phyloP scores from a whole-genome alignment of 2,329 filamentous ascomycete genomes.

The Fusarium verticillioides region DNA sequence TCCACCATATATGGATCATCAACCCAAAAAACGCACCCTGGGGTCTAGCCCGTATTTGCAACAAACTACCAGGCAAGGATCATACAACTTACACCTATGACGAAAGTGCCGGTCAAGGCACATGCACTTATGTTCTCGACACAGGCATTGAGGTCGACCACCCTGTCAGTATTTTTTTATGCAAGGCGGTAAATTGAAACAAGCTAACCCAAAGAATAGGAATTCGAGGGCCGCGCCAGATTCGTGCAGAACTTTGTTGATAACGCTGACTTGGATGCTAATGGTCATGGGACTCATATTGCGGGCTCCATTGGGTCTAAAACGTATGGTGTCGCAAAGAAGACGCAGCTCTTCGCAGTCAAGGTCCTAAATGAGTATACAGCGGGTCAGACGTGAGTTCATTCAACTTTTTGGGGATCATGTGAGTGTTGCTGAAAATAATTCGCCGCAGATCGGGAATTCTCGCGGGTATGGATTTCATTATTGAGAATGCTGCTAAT shows the following conservation, averaged over 20 bases:
- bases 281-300: neutral
- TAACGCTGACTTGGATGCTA: neutral
- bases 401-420: neutral
- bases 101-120: neutral
- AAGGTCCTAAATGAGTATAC: neutral
- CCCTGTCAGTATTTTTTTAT: neutral
- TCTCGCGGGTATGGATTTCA: neutral
- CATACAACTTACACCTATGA: neutral
- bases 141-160: neutral
- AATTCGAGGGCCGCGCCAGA: neutral
- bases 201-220: neutral
- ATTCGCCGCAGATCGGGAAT: neutral
- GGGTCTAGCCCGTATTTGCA: neutral
- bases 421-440: neutral
- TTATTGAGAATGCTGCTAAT: neutral
- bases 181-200: neutral
- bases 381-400: neutral
- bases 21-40: neutral
- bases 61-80: neutral
- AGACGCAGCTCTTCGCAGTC: neutral
- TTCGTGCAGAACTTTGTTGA: neutral
- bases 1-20: neutral
- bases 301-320: neutral
- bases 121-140: conserved; percentile 18
- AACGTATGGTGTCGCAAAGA: conserved; percentile 2